Percentiles rank a stretch among this genome's conserved stretches.
These are phyloP conservation scores for Adiantum capillusveneris DNA, from an alignment of 75 land plant species.

Conservation along the genomic window DNA sequence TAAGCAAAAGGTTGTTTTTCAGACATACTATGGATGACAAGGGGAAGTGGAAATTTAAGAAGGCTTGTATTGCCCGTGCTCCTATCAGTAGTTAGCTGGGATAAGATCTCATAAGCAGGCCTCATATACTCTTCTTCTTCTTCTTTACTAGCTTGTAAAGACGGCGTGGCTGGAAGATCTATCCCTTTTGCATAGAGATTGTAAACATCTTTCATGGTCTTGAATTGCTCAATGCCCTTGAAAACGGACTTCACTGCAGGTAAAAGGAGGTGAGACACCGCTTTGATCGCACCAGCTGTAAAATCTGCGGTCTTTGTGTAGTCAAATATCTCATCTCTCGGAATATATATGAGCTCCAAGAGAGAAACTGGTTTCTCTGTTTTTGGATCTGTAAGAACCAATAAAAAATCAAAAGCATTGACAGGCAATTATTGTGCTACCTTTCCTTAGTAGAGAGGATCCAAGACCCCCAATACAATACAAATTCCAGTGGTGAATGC, in stretches of 20 bases:
- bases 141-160: too few species aligned
- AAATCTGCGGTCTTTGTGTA: conserved; percentile 63
- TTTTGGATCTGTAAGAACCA: background rate
- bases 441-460: too few species aligned
- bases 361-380: background rate
- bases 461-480: too few species aligned
- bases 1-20: too few species aligned
- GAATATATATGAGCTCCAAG: conserved; percentile 45
- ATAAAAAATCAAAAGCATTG: too few species aligned
- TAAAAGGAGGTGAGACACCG: conserved; percentile 27
- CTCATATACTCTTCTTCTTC: too few species aligned
- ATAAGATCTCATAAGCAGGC: conserved; percentile 40
- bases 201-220: conserved; percentile 43
- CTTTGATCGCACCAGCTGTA: conserved; percentile 22
- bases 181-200: conserved; percentile 50
- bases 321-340: conserved; percentile 76
- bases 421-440: too few species aligned
- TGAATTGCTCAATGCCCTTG: conserved; percentile 45
- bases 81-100: conserved; percentile 29
- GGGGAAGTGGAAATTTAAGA: conserved; percentile 52
- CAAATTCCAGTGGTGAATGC: too few species aligned
- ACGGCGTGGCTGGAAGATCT: too few species aligned
- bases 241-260: conserved; percentile 27
- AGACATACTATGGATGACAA: conserved; percentile 49
- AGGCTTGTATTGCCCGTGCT: conserved; percentile 13